phyloP scores from a whole-genome alignment of 2,329 filamentous ascomycete species.

The Xylariaceae sp. region DNA sequence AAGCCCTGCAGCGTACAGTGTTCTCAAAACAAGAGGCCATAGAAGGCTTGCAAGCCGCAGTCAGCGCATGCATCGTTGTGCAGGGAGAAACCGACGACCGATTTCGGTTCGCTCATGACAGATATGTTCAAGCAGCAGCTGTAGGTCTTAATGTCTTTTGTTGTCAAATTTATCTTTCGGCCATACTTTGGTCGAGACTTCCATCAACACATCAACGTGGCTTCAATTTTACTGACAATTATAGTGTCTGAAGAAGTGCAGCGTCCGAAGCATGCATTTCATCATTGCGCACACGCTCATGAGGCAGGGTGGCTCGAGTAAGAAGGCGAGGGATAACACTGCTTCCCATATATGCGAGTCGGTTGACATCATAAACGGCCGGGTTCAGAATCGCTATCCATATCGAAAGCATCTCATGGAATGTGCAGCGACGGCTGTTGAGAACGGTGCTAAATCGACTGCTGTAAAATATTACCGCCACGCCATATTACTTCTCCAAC shows the following conservation, averaged over 20 bases:
- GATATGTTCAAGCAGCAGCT: conserved; percentile 78
- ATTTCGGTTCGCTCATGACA: conserved; percentile 88
- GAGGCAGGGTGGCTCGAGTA: conserved; percentile 69
- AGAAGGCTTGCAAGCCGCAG: conserved; percentile 78
- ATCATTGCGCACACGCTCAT: conserved; percentile 82
- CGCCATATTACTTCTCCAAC: conserved; percentile 79
- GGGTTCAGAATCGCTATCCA: conserved; percentile 63
- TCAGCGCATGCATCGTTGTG: conserved; percentile 81
- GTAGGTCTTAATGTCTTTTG: conserved; percentile 20
- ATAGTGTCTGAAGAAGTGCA: conserved; percentile 68
- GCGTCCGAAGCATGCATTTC: conserved; percentile 84
- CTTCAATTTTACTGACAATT: conserved; percentile 11
- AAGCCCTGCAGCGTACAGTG: conserved; percentile 47
- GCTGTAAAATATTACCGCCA: conserved; percentile 81
- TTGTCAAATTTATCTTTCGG: not conserved
- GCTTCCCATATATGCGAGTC: conserved; percentile 83
- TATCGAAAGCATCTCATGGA: conserved; percentile 80
- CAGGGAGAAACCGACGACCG: conserved; percentile 83
- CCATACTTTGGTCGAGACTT: not conserved
- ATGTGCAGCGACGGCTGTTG: conserved; percentile 77
- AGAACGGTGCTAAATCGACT: conserved; percentile 82
- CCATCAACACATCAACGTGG: not conserved
- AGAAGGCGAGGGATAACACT: conserved; percentile 70
- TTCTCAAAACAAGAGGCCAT: conserved; percentile 73
- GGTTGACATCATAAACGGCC: conserved; percentile 73